Base-by-base conservation (phyloP, 768 basidiomycete species). In the Psilocybe sp. region DNA sequence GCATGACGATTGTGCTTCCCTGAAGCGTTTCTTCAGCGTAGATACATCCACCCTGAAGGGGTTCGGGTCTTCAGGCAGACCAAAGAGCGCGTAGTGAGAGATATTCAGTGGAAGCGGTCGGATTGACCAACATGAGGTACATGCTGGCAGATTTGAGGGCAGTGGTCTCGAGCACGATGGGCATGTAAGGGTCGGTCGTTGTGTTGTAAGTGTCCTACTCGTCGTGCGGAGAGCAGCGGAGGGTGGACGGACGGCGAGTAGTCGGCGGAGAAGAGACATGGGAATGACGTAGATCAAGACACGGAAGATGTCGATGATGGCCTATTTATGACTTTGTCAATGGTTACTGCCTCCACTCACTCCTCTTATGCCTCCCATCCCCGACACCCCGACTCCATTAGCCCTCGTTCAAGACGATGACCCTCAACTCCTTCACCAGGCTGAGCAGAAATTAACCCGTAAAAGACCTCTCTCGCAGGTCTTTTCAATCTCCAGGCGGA, bases 91-190 rank as follows among this genome's bases (percentile, higher is more conserved):
- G 64, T 90, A 83, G 63, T 84, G 83, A 12, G 81, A 74, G 49
- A 78, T 67, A 15, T 76, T 69, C 7, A 72, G 59, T 1, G 85
- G 78, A 32, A 92, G 61, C 10, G 74, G 70, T 14, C 79, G 76
- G 46, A 95, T 87, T 48, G 76, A 76, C 60, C 77, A 77, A 69
- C 92, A 96, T n/a, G 69, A 72, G 11, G 72, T 71, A 64, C 92
- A 96, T 16, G 87, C 90, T 0, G 91, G 89, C 39, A 90, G 69
- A 34, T 78, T 65, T 5, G 85, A 82, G 4, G 84, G 76, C 5
- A 93, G 70, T 6, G 72, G 70, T 9, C 73, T 56, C 1, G 76
- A 74, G 61, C 92, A 96, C 16, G 75, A 77, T 8, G 86, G 80
- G 60, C 92, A 94, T 5, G 39, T 36, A n/a, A 10, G 38, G 16